Evolutionary conservation across 805 yeast genomes (phyloP).

Genomic region (Ogataea nakhonphanomensis): DNA sequence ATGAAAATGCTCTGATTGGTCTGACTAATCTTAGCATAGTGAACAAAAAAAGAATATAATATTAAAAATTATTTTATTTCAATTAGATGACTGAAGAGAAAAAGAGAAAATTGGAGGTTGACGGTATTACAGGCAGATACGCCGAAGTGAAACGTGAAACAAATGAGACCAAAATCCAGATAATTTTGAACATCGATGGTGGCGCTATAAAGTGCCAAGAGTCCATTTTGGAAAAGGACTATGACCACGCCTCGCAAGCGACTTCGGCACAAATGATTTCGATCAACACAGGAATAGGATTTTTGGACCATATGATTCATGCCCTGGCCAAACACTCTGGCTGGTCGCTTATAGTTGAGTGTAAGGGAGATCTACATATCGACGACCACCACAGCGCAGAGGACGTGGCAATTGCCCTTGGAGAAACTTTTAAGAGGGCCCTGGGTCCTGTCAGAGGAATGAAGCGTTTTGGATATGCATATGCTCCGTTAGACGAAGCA

Average conservation of each 20-base stretch:
- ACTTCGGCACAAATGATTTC: slow-evolving; percentile 70
- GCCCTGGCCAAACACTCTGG: slow-evolving; percentile 97
- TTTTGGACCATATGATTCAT: slow-evolving; percentile 95
- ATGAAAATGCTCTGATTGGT: slow-evolving; percentile 11
- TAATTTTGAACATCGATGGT: slow-evolving; percentile 81
- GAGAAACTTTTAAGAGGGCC: slow-evolving; percentile 84
- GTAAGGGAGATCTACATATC: slow-evolving; percentile 91
- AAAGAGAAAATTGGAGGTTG: slow-evolving; percentile 17
- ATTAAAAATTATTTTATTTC: not conserved
- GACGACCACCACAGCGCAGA: slow-evolving; percentile 98
- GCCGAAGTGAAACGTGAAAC: slow-evolving; percentile 68
- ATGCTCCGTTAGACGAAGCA: slow-evolving; percentile 97
- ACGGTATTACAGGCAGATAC: slow-evolving; percentile 22
- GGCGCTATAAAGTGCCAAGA: slow-evolving; percentile 66
- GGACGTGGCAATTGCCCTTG: slow-evolving; percentile 91
- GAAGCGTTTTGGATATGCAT: slow-evolving; percentile 87
- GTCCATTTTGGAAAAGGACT: slow-evolving; percentile 44
- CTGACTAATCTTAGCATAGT: slow-evolving; percentile 6
- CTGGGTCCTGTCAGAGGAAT: slow-evolving; percentile 88
- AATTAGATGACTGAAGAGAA: slow-evolving; percentile 15
- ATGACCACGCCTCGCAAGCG: slow-evolving; percentile 60
- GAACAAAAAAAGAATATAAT: not conserved
- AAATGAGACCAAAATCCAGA: slow-evolving; percentile 90
- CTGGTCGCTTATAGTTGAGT: slow-evolving; percentile 87
- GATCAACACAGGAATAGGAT: slow-evolving; percentile 90